phyloP scores from a whole-genome alignment of 108 stramenopile genomes.

The Nitzschia sp. region DNA sequence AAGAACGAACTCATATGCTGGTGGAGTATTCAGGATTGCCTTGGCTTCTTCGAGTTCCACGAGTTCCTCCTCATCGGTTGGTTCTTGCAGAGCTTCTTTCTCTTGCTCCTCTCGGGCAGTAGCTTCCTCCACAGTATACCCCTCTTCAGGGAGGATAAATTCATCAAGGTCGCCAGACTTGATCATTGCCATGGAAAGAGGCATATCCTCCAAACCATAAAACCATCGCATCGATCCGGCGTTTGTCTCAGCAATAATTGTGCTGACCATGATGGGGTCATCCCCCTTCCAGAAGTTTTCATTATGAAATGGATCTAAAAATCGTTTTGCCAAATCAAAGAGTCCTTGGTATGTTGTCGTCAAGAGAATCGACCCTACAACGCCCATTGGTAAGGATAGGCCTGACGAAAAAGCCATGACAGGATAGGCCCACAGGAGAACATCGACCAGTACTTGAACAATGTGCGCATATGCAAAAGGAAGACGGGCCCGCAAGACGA shows the following conservation, averaged over 20 bases:
- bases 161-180: slow-evolving; percentile 13
- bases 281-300: slow-evolving; percentile 43
- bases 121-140: slow-evolving; percentile 24
- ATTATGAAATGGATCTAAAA: slow-evolving; percentile 55
- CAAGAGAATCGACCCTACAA: neutral
- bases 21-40: slow-evolving; percentile 32
- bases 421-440: slow-evolving; percentile 33
- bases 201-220: slow-evolving; percentile 28
- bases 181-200: slow-evolving; percentile 10
- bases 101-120: neutral
- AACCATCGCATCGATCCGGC: slow-evolving; percentile 37
- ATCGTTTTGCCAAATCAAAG: slow-evolving; percentile 52
- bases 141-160: slow-evolving; percentile 20
- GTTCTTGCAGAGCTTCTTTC: neutral
- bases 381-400: slow-evolving; percentile 6
- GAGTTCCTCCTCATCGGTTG: neutral
- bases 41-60: slow-evolving; percentile 14
- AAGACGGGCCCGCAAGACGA: slow-evolving; percentile 35
- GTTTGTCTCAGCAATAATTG: slow-evolving; percentile 40
- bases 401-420: slow-evolving; percentile 32
- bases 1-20: slow-evolving; percentile 22
- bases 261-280: slow-evolving; percentile 32
- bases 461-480: slow-evolving; percentile 52
- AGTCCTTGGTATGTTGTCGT: slow-evolving; percentile 45
- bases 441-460: slow-evolving; percentile 53